Conservation (phyloP, 331 rosid genomes). For the Quercus lobata region DNA sequence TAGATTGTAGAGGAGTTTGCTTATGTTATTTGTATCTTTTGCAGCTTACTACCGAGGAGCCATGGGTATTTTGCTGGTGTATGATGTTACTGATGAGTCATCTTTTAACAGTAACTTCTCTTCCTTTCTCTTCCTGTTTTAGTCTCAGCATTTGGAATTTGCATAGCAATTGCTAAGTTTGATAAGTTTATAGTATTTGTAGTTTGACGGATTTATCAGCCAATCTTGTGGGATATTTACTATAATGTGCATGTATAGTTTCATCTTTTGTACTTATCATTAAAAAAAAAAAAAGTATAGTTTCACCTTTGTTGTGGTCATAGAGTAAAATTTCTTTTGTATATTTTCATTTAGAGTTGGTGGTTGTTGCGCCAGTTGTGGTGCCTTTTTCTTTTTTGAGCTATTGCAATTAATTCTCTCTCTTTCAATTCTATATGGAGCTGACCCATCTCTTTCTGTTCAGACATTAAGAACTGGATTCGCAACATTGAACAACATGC, state of each 20-base stretch:
- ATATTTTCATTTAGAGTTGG: neutral
- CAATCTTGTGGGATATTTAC: neutral
- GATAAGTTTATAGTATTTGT: neutral
- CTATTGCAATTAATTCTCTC: slow-evolving; percentile 9
- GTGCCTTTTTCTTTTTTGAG: neutral
- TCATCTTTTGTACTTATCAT: neutral
- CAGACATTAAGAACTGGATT: slow-evolving; percentile 82
- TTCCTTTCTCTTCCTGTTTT: slow-evolving; percentile 25
- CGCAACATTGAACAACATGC: slow-evolving; percentile 91
- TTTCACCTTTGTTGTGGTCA: neutral
- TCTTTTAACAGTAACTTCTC: slow-evolving; percentile 66
- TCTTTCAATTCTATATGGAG: neutral
- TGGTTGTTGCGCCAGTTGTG: neutral
- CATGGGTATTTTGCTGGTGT: slow-evolving; percentile 86
- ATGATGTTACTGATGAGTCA: slow-evolving; percentile 86
- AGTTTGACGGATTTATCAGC: neutral
- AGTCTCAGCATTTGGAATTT: slow-evolving; percentile 17
- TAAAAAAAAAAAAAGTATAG: neutral
- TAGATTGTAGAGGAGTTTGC: slow-evolving; percentile 6
- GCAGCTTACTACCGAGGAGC: slow-evolving; percentile 94
- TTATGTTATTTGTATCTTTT: slow-evolving; percentile 23
- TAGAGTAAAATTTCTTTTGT: no score
- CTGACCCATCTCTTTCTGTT: slow-evolving; percentile 8
- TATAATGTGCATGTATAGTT: neutral
- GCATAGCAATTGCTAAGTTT: slow-evolving; percentile 6